These are phyloP conservation scores for Salinomyces thailandicus DNA, from an alignment of 2,329 filamentous ascomycete genomes.

Conservation along the genomic window DNA sequence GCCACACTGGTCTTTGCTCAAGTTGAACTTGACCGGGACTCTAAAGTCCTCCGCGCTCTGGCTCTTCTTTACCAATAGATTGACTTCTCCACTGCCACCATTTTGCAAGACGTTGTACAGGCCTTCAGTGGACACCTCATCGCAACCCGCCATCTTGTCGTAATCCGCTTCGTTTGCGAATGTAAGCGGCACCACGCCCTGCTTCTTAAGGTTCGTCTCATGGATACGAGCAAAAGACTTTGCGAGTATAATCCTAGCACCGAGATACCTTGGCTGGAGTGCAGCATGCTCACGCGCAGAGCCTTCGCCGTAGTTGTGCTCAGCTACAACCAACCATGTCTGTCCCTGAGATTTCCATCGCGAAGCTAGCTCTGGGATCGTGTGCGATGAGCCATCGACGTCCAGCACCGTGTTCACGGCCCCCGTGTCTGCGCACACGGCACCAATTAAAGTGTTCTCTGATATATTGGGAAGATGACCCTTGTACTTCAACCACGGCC, in stretches of 20 bases:
- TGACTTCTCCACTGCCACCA: constrained; percentile 67
- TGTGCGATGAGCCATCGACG: constrained; percentile 53
- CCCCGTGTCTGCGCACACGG: constrained; percentile 80
- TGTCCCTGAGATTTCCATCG: constrained; percentile 66
- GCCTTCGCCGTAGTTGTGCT: constrained; percentile 95
- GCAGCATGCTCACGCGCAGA: constrained; percentile 83
- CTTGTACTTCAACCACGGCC: constrained; percentile 98
- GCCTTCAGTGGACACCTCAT: constrained; percentile 72
- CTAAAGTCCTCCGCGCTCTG: constrained; percentile 51
- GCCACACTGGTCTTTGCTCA: constrained; percentile 79
- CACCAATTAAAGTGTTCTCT: constrained; percentile 93
- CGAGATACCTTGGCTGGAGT: constrained; percentile 81
- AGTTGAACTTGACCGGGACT: constrained; percentile 73
- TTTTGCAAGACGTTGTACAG: constrained; percentile 69
- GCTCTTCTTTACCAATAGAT: constrained; percentile 43
- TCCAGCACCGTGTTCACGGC: constrained; percentile 93
- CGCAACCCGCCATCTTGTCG: constrained; percentile 69
- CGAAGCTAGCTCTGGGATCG: constrained; percentile 79
- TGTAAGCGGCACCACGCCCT: constrained; percentile 88
- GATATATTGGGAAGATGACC: constrained; percentile 96
- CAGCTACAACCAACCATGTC: constrained; percentile 88
- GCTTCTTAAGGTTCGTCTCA: constrained; percentile 94
- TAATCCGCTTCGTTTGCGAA: constrained; percentile 86
- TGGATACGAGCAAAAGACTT: constrained; percentile 90
- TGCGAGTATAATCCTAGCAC: constrained; percentile 68